phyloP scores from a whole-genome alignment of 768 basidiomycete genomes.

The Albatrellus ellisii region DNA sequence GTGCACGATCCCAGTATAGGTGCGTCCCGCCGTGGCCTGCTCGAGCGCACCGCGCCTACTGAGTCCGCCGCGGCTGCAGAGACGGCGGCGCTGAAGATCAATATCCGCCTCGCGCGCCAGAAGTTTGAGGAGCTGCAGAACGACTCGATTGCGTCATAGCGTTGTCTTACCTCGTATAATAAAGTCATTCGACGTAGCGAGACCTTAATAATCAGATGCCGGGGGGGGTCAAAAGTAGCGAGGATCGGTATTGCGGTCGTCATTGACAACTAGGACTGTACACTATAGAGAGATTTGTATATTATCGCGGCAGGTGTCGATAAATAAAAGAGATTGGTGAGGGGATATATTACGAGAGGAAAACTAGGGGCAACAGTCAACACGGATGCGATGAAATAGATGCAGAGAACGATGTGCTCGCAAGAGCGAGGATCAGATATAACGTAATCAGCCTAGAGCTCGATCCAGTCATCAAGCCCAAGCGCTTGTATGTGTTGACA shows the following conservation, averaged over 20 bases:
- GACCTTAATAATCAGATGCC: too few relatives aligned
- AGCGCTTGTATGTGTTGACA: slow-evolving; percentile 83
- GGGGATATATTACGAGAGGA: slow-evolving; percentile 37
- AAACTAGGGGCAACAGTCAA: slow-evolving; percentile 20
- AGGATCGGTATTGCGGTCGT: too few relatives aligned
- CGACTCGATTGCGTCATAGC: slow-evolving; percentile 26
- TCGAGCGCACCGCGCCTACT: slow-evolving; percentile 4
- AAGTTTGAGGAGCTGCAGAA: slow-evolving; percentile 89
- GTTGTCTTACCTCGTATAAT: too few relatives aligned
- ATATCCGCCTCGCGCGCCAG: slow-evolving; percentile 71
- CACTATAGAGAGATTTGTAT: too few relatives aligned
- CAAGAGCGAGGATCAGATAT: slow-evolving; percentile 71
- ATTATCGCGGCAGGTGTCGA: too few relatives aligned
- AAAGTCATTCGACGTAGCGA: too few relatives aligned
- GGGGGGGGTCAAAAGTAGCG: too few relatives aligned
- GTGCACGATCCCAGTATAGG: slow-evolving; percentile 84
- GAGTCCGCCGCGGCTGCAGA: slow-evolving; percentile 32
- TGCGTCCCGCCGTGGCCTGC: slow-evolving; percentile 18
- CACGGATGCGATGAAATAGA: neutral
- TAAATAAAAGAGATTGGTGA: too few relatives aligned
- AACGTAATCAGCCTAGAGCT: slow-evolving; percentile 47
- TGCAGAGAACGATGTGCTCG: slow-evolving; percentile 36
- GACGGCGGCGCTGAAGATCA: slow-evolving; percentile 77
- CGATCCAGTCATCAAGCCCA: slow-evolving; percentile 69
- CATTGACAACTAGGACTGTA: too few relatives aligned